phyloP scores from a whole-genome alignment of 2,329 filamentous ascomycete genomes.

The Plenodomus tracheiphilus region DNA sequence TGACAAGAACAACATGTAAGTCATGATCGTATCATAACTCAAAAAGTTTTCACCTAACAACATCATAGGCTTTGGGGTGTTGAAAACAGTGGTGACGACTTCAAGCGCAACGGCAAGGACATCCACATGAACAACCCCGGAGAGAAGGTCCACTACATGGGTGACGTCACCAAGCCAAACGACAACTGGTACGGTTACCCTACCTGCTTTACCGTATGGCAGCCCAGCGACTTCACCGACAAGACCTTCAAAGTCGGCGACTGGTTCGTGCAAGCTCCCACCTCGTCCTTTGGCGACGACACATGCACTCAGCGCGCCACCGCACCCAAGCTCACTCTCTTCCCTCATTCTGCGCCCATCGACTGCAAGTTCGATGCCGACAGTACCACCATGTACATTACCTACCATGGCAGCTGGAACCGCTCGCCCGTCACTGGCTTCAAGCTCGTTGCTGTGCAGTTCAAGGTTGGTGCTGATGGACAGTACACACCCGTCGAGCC shows the following conservation, averaged over 20 bases:
- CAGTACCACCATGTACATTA: slow-evolving; percentile 62
- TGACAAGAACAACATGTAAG: slow-evolving; percentile 52
- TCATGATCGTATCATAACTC: neutral
- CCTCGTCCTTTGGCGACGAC: slow-evolving; percentile 50
- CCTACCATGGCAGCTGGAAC: slow-evolving; percentile 73
- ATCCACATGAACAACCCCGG: slow-evolving; percentile 70
- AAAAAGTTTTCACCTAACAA: slow-evolving; percentile 3
- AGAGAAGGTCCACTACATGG: slow-evolving; percentile 74
- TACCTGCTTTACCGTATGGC: slow-evolving; percentile 68
- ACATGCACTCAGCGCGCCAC: slow-evolving; percentile 46
- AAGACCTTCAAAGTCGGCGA: slow-evolving; percentile 53
- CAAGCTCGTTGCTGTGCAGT: slow-evolving; percentile 52
- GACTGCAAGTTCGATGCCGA: slow-evolving; percentile 68
- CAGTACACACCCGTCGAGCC: slow-evolving; percentile 46
- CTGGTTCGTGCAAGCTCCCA: slow-evolving; percentile 40
- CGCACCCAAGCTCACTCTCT: slow-evolving; percentile 57
- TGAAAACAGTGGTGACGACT: slow-evolving; percentile 71
- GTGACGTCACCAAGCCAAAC: slow-evolving; percentile 51
- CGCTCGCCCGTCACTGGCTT: slow-evolving; percentile 54
- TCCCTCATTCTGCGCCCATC: slow-evolving; percentile 71
- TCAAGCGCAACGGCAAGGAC: slow-evolving; percentile 61
- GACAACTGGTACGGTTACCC: slow-evolving; percentile 71
- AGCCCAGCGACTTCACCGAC: slow-evolving; percentile 54
- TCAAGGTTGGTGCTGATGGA: slow-evolving; percentile 45
- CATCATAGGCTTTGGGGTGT: slow-evolving; percentile 50